Evolutionary conservation across 2,329 filamentous ascomycete genomes (phyloP), one percentile per base, ranked within the genome.

Genomic region (Hymenoscyphus albidus): DNA sequence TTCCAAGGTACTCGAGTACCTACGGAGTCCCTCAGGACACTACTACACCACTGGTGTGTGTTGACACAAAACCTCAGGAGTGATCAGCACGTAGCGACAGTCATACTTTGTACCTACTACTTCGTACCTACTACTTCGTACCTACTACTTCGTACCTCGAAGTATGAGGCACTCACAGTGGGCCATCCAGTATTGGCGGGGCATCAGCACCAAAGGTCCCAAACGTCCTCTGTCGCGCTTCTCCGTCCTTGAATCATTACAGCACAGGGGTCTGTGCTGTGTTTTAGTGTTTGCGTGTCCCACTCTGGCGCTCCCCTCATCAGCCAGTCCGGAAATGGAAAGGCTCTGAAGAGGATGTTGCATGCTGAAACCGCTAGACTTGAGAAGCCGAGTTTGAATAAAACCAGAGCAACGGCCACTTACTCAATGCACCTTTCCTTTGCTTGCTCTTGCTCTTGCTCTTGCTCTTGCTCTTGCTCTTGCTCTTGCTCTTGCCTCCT

Each of bases 371-470:
- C 69, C 66, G 57, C 69, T 70, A 70, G 64, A 65, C 59, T 39
- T 59, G 48, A 59, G 64, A 65, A 42, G 62, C 60, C 59, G 63
- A 56, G 58, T 67, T 68, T 59, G 61, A 54, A 67, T 72, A 71
- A 71, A 70, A 70, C 71, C 68, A 70, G 69, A 70, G 69, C 70
- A 69, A 70, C 67, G n/a, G 22, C 44, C 44, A 51, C 44, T 67
- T 67, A 65, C 39, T 61, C 44, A 18, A 55, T 58, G 62, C 31
- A n/a, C 18, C 16, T n/a, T 16, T 51, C 27, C 7, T 51, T 56
- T 39, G 65, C 38, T 60, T 60, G 32, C 48, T 7, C 58, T 60
- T 40, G 54, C 58, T 5, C 22, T 14, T 18, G 13, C 48, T 27
- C 48, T 9, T 54, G n/a, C 58, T 5, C 22, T 14, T 18, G 13